Conservation (phyloP, 345 rosid species). For the Corymbia maculata region DNA sequence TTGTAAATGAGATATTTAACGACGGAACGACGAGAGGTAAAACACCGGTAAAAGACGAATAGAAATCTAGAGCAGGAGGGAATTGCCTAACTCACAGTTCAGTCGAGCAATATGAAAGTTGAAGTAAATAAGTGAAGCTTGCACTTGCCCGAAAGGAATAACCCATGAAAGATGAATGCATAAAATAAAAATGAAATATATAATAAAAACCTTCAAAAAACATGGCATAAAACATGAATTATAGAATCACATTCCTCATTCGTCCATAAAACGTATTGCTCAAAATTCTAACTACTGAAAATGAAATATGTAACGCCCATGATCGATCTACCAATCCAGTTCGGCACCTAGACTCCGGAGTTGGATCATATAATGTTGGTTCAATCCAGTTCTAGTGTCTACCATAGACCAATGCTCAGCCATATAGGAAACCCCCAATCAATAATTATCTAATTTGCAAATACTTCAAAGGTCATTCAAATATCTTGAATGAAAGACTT, state of each 20-base stretch:
- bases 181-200: no score
- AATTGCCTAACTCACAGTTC: neutral
- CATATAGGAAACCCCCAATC: neutral
- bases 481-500: neutral
- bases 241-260: neutral
- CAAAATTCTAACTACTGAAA: neutral
- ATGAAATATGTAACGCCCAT: neutral
- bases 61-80: neutral
- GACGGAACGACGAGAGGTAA: neutral
- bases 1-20: no score
- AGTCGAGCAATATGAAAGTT: neutral
- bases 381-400: fast-evolving
- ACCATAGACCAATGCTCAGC: neutral
- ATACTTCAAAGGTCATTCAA: neutral
- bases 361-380: fast-evolving
- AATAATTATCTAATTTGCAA: neutral
- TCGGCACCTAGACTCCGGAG: neutral
- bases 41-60: neutral
- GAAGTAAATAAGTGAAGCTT: no score
- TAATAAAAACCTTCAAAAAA: no score
- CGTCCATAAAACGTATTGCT: neutral
- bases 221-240: no score
- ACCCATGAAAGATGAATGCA: fast-evolving
- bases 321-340: fast-evolving
- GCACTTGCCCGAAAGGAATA: neutral